phyloP scores from a whole-genome alignment of 2,329 filamentous ascomycete species.

The Xylariales sp. region DNA sequence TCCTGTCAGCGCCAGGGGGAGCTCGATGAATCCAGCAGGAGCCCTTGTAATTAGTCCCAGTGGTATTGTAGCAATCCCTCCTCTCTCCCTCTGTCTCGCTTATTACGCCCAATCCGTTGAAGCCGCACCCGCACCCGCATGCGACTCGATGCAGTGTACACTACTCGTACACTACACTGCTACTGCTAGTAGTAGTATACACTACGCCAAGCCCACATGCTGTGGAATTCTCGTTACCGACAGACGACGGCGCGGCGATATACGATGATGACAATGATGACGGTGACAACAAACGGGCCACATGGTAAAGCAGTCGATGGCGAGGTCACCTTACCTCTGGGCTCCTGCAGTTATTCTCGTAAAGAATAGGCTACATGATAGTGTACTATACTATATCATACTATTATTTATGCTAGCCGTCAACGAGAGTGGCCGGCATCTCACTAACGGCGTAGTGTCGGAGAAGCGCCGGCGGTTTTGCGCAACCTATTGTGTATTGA shows the following conservation, averaged over 20 bases:
- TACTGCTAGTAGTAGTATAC: no score
- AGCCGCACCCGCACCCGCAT: conserved; percentile 31
- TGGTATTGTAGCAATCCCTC: neutral
- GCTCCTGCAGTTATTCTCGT: neutral
- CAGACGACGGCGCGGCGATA: neutral
- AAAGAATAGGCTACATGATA: neutral
- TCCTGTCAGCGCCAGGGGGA: conserved; percentile 32
- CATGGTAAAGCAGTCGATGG: neutral
- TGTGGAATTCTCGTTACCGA: neutral
- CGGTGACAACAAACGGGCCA: neutral
- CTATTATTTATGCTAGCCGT: conserved; percentile 4
- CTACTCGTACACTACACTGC: neutral
- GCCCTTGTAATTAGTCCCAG: neutral
- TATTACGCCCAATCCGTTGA: conserved; percentile 14
- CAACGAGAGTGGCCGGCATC: conserved; percentile 2
- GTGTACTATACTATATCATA: neutral
- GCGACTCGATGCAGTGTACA: neutral
- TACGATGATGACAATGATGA: neutral
- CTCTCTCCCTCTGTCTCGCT: neutral
- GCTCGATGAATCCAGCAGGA: conserved; percentile 12
- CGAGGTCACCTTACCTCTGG: neutral
- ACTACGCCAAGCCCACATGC: no score
- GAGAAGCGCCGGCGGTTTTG: conserved; percentile 4
- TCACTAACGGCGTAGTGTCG: conserved; percentile 12
- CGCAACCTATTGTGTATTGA: no score